These are phyloP conservation scores for Alternaria gaisen DNA, from an alignment of 2,329 filamentous ascomycete genomes.

Conservation along the genomic window DNA sequence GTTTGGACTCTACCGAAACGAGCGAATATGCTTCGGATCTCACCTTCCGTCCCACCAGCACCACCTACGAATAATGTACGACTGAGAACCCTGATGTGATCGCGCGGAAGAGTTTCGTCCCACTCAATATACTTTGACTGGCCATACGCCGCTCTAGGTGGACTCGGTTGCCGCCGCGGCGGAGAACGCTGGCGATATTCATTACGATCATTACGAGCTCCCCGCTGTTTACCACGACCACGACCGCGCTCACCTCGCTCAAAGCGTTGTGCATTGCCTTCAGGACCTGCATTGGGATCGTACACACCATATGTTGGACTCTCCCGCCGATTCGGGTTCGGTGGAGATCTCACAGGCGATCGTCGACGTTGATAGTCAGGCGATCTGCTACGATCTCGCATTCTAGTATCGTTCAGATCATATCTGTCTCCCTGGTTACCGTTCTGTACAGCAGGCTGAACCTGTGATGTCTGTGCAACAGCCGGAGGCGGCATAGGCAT, in stretches of 20 bases:
- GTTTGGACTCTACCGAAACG: slow-evolving; percentile 90
- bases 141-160: slow-evolving; percentile 47
- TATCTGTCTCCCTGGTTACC: slow-evolving; percentile 35
- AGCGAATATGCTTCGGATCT: slow-evolving; percentile 81
- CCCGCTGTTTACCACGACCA: slow-evolving; percentile 58
- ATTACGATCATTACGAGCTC: slow-evolving; percentile 56
- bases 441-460: slow-evolving; percentile 29
- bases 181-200: slow-evolving; percentile 91
- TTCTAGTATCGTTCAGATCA: slow-evolving; percentile 46
- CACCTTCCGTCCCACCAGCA: slow-evolving; percentile 76
- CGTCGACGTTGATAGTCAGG: slow-evolving; percentile 72
- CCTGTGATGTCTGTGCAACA: slow-evolving; percentile 25
- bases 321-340: slow-evolving; percentile 66
- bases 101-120: slow-evolving; percentile 76
- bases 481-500: slow-evolving; percentile 36
- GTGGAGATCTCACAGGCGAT: slow-evolving; percentile 63
- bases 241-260: slow-evolving; percentile 65
- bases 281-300: slow-evolving; percentile 66
- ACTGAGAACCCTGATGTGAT: slow-evolving; percentile 84
- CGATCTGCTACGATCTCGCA: slow-evolving; percentile 59
- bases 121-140: slow-evolving; percentile 79
- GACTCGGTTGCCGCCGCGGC: slow-evolving; percentile 68
- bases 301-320: slow-evolving; percentile 79
- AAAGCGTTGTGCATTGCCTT: slow-evolving; percentile 64
- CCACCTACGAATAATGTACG: slow-evolving; percentile 96